phyloP scores from a whole-genome alignment of 352 stramenopile genomes.

The Globisporangium echinulatum region DNA sequence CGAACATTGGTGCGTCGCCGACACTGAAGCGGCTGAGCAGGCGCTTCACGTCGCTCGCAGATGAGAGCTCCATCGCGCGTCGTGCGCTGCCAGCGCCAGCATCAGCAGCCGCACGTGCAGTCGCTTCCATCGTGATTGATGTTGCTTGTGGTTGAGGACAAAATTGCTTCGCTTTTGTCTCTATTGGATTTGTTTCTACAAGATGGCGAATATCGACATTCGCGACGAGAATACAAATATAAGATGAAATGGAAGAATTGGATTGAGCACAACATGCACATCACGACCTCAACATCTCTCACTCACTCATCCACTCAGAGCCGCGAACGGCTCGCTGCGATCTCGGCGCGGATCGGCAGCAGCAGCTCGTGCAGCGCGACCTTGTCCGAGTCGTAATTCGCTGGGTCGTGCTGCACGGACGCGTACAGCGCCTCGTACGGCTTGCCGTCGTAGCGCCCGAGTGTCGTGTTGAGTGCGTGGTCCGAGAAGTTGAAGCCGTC shows the following conservation, averaged over 20 bases:
- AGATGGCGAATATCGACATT: too few species aligned
- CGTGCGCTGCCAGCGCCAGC: constrained; percentile 5
- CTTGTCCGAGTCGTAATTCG: constrained; percentile 58
- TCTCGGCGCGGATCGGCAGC: constrained; percentile 50
- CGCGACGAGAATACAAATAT: background rate
- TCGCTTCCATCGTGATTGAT: constrained; percentile 4
- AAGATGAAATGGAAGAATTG: background rate
- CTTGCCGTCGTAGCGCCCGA: constrained; percentile 68
- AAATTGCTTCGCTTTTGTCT: background rate
- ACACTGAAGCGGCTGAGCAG: constrained; percentile 11
- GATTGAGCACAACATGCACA: too few species aligned
- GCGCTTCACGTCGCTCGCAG: constrained; percentile 19
- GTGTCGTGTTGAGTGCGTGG: constrained; percentile 58
- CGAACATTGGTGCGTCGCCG: constrained; percentile 21
- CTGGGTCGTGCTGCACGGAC: constrained; percentile 47
- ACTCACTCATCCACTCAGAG: constrained; percentile 13
- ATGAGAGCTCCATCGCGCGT: constrained; percentile 13
- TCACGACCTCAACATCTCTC: too few species aligned
- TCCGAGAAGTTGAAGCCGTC: constrained; percentile 82
- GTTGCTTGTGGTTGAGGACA: background rate
- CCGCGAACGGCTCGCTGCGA: constrained; percentile 20
- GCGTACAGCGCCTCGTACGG: constrained; percentile 69
- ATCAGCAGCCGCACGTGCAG: constrained; percentile 14
- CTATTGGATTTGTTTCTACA: too few species aligned
- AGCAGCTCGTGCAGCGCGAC: constrained; percentile 58